Percentiles rank a stretch among this genome's conserved stretches.
These are phyloP conservation scores for Parietaria judaica DNA, from an alignment of 306 rosid genomes.

Conservation along the genomic window DNA sequence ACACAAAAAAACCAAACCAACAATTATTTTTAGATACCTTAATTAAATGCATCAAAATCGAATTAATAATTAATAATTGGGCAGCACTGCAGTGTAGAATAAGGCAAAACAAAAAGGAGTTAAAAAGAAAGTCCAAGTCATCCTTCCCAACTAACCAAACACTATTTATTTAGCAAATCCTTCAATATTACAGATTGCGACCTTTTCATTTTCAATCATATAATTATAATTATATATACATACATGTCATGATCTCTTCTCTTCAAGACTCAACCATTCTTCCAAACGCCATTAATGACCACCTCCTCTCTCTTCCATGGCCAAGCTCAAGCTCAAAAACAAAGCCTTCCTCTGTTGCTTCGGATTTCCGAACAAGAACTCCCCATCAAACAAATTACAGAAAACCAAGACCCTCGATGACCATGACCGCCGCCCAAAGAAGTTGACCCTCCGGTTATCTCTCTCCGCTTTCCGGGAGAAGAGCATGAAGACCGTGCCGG, in stretches of 20 bases:
- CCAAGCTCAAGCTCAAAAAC: constrained; percentile 28
- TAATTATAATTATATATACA: no score
- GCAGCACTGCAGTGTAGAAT: neutral
- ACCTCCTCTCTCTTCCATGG: constrained; percentile 38
- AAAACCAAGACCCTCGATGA: constrained; percentile 2
- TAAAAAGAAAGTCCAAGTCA: constrained; percentile 18
- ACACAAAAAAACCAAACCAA: no score
- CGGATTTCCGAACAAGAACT: constrained; percentile 17
- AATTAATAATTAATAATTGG: neutral
- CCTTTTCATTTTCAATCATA: no score
- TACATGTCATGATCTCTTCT: no score
- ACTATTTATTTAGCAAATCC: neutral
- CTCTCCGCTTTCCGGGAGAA: constrained; percentile 19
- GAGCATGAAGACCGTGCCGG: constrained; percentile 46
- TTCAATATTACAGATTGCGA: neutral
- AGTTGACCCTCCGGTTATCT: constrained; percentile 16
- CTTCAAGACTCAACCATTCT: no score
- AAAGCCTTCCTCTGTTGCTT: constrained; percentile 39
- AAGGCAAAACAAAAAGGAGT: neutral
- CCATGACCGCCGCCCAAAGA: neutral
- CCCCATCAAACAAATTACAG: constrained; percentile 2
- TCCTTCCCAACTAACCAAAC: constrained; percentile 15
- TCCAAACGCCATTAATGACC: neutral
- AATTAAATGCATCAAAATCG: no score
- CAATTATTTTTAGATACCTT: no score